Evolutionary conservation across 2,329 filamentous ascomycete species (phyloP), one percentile per base, ranked within the genome.

Genomic region (Pseudogymnoascus sp.): DNA sequence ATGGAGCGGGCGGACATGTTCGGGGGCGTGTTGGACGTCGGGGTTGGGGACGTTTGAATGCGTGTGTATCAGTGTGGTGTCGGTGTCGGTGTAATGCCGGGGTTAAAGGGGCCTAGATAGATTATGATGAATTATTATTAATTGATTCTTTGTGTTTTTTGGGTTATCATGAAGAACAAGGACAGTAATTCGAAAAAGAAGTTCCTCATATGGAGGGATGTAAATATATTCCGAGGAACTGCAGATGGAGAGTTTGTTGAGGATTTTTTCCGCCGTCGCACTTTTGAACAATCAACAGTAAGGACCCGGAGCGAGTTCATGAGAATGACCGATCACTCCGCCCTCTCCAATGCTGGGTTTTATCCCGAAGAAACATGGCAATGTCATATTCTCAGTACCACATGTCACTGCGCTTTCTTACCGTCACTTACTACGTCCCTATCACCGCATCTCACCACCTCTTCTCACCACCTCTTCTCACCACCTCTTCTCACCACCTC

Each of bases 41-140:
- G 28, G 23, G 10, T 33, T 28, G 50, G 11, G 16, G 50, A 56
- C 28, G 50, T 56, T 18, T n/a, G 25, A 16, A 28, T 56, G n/a
- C 31, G 47, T 50, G 12, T 31, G 25, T 56, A 56, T 56, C 47
- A 18, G 10, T 56, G 47, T 21, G 21, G 47, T 56, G 25, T 33
- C 4, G 25, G 50, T 33, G 50, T 56, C 5, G 42, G 28, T 33
- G 28, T 56, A 56, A 56, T 33, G 28, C 50, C 28, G 7, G 50
- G 50, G 16, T 56, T 56, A 56, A 56, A 56, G 50, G 50, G 50
- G 28, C 28, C 25, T 33, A 56, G 50, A 53, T 31, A 53, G 25
- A 56, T 56, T 56, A 56, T 56, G 50, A 56, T 56, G 50, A 56
- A 56, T 33, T 56, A 56, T 56, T 56, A 56, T 21, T 56, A 56